Base-by-base conservation (phyloP, 2,329 filamentous ascomycete species). In the Colletotrichum filicis region DNA sequence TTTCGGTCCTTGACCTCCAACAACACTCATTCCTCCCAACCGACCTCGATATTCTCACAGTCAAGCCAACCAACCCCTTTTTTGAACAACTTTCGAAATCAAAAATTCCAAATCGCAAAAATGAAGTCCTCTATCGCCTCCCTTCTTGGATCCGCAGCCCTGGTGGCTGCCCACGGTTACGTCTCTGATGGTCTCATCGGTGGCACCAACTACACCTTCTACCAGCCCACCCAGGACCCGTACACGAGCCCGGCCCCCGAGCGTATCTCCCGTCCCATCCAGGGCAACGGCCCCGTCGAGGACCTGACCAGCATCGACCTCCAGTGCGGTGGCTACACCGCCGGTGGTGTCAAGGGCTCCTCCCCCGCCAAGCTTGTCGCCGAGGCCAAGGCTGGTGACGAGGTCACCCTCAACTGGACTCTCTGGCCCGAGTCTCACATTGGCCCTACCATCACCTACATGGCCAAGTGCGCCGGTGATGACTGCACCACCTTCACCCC, bases 361-460 rank as follows among this genome's bases (percentile, higher is more conserved):
- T 78, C 79, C 30, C 89, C 89, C 19, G 89, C 89, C 6, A 79
- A 86, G 11, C 83, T 91, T 0, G 87, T 89, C 74, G 89, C 88
- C 2, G 79, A 85, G 1, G 89, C 83, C 7, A 82, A 86, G 12
- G 88, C 90, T 5, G 89, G 90, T 5, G 87, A 85, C 3, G 83
- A 83, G 0, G 87, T 91, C 55, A 85, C 84, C 22, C 82, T 91
- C 3, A 81, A 82, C 72, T 92, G 90, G 89, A 91, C 89, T 19
- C 77, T 85, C 7, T 87, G 85, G 84, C 84, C 85, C 1, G 83
- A 85, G 12, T 85, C 82, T 12, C 88, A 90, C 74, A 80, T 87
- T 46, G 89, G 89, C 0, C 89, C 89, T 4, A 79, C 86, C 3
- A 81, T 91, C 66, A 91, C 89, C 2, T 91, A 91, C 78, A 89